Percentiles rank a stretch among this genome's conserved stretches.
These are phyloP conservation scores for Eleusine coracana DNA, from an alignment of 176 grass and related monocot species.

Conservation along the genomic window DNA sequence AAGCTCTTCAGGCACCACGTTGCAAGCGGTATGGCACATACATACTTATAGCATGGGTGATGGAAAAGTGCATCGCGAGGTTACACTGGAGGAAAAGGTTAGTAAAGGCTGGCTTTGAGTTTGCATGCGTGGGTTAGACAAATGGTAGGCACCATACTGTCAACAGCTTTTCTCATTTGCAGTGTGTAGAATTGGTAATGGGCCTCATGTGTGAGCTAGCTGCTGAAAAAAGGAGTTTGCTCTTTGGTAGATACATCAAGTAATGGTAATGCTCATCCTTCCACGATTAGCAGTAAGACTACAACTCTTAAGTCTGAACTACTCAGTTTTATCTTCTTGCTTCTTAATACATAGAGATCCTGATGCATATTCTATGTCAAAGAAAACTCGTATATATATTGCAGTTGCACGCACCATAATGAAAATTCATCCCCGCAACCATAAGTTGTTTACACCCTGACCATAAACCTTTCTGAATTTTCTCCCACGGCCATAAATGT, in stretches of 20 bases:
- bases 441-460: no score
- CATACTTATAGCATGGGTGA: not conserved
- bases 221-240: not conserved
- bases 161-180: slow-evolving; percentile 21
- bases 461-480: no score
- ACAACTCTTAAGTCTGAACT: no score
- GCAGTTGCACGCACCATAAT: no score
- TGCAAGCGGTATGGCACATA: not conserved
- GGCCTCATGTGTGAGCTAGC: slow-evolving; percentile 16
- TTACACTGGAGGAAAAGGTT: not conserved
- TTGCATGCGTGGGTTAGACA: slow-evolving; percentile 22
- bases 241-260: not conserved
- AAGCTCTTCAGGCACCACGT: not conserved
- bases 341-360: no score
- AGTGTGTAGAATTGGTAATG: not conserved
- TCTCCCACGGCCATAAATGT: no score
- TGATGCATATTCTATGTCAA: no score
- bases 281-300: not conserved
- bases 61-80: not conserved
- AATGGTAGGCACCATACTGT: slow-evolving; percentile 35
- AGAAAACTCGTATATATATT: no score
- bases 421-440: no score
- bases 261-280: not conserved
- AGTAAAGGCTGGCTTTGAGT: not conserved
- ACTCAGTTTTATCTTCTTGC: no score